Evolutionary conservation across 2,329 filamentous ascomycete species (phyloP).

Genomic region (Claviceps fusiformis): DNA sequence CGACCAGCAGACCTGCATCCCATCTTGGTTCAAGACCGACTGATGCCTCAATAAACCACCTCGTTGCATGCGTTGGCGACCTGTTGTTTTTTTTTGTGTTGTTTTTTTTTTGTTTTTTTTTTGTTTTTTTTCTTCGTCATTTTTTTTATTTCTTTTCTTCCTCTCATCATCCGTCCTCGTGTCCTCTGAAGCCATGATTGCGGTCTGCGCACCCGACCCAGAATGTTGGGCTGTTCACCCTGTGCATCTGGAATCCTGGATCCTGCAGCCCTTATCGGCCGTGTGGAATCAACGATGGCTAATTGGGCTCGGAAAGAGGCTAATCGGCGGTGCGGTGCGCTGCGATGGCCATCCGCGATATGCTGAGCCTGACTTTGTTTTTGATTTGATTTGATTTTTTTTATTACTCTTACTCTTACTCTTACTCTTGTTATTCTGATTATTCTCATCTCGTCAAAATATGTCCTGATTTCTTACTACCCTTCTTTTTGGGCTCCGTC

Average conservation of each 20-base stretch:
- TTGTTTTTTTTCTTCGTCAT: no score
- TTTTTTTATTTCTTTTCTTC: neutral
- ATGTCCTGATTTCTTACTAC: neutral
- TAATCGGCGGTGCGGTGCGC: neutral
- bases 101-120: no score
- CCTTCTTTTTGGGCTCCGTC: neutral
- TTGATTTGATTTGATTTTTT: neutral
- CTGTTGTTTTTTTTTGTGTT: no score
- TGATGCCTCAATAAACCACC: neutral
- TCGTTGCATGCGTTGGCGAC: no score
- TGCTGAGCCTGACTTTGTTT: neutral
- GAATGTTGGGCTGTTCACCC: neutral
- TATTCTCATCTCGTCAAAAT: no score
- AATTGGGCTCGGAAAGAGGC: neutral
- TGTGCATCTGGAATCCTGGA: neutral
- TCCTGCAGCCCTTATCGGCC: constrained; percentile 1
- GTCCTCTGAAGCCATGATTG: neutral
- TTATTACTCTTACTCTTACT: neutral
- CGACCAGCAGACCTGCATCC: neutral
- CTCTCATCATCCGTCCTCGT: no score
- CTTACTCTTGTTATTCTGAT: no score
- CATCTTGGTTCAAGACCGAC: neutral
- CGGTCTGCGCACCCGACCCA: neutral
- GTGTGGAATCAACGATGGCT: neutral
- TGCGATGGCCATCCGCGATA: neutral